phyloP scores from a whole-genome alignment of 2,329 filamentous ascomycete species.

The Thermoascus crustaceus region DNA sequence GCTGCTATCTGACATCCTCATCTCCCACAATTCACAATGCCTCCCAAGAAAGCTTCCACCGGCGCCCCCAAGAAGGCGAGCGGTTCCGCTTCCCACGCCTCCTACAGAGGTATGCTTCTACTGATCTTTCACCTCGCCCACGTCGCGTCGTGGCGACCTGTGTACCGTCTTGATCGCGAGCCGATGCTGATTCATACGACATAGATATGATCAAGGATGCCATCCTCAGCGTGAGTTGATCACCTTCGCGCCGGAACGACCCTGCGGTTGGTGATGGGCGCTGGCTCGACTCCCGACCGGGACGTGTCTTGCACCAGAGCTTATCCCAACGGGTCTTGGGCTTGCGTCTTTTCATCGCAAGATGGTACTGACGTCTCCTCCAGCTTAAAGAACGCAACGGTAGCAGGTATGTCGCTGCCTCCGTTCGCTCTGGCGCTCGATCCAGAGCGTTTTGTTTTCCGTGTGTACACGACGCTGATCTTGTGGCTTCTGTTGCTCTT shows the following conservation, averaged over 20 bases:
- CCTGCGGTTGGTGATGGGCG: constrained; percentile 27
- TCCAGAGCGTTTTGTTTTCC: constrained; percentile 13
- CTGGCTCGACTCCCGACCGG: constrained; percentile 26
- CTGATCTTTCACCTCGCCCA: constrained; percentile 36
- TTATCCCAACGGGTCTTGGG: too few species aligned
- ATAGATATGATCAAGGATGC: constrained; percentile 67
- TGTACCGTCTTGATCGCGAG: constrained; percentile 42
- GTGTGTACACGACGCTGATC: constrained; percentile 4
- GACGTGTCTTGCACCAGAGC: constrained; percentile 19
- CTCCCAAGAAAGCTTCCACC: constrained; percentile 54
- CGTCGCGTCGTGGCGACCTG: constrained; percentile 37
- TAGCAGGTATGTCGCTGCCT: constrained; percentile 51
- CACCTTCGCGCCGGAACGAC: constrained; percentile 40
- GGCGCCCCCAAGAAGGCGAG: constrained; percentile 52
- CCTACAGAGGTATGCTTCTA: constrained; percentile 56
- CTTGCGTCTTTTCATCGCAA: constrained; percentile 2
- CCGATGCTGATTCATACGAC: constrained; percentile 43
- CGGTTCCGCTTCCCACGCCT: constrained; percentile 50
- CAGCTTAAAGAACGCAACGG: constrained; percentile 65
- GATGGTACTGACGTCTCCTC: constrained; percentile 21
- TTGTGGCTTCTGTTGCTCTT: constrained; percentile 5
- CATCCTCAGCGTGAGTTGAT: constrained; percentile 59
- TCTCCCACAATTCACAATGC: constrained; percentile 42
- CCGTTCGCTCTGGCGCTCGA: constrained; percentile 10
- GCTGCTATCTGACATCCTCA: constrained; percentile 11